Evolutionary conservation across 306 rosid species (phyloP), one percentile per base, ranked within the genome.

Genomic region (Vigna unguiculata): DNA sequence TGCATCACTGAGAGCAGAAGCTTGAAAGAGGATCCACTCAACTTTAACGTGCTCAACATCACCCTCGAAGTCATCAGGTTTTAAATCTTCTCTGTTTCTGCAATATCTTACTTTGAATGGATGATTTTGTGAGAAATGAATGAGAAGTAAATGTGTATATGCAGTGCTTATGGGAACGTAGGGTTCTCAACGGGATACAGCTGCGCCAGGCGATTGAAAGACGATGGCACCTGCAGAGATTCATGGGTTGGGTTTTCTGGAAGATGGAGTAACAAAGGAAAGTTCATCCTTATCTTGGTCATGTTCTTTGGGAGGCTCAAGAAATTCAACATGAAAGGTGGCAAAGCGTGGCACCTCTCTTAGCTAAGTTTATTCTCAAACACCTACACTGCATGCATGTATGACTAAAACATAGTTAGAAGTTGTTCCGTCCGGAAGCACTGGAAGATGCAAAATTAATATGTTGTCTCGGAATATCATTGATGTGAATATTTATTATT

Each of bases 121-220:
- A 32, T 32, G 6, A 21, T 14, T n/a, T n/a, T 51, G 7, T 60
- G 20, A 53, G 8, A 46, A 47, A 13, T n/a, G n/a, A n/a, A n/a
- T n/a, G n/a, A n/a, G n/a, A n/a, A n/a, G n/a, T n/a, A 4, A 0
- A 28, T 28, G 30, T 28, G 4, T 9, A 7, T 24, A 8, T 81
- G 84, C 80, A 91, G 98, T 85, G 96, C 93, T 16, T 93, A 88
- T 69, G 97, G 93, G 21, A 93, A 93, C 52, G 97, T 90, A 52
- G 97, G 93, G 7, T 78, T 88, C 25, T 77, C 96, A n/a, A 86
- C 32, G 7, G 97, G 96, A 10, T 91, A 88, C 45, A 86, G 91
- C 47, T 91, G 94, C 38, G 25, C 76, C 55, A 78, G 91, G 75
- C 75, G 76, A 75, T 4, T 91, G 59, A 79, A 83, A 28, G 24